Evolutionary conservation across 306 rosid species (phyloP), one percentile per base, ranked within the genome.

Genomic region (Medicago ruthenica): DNA sequence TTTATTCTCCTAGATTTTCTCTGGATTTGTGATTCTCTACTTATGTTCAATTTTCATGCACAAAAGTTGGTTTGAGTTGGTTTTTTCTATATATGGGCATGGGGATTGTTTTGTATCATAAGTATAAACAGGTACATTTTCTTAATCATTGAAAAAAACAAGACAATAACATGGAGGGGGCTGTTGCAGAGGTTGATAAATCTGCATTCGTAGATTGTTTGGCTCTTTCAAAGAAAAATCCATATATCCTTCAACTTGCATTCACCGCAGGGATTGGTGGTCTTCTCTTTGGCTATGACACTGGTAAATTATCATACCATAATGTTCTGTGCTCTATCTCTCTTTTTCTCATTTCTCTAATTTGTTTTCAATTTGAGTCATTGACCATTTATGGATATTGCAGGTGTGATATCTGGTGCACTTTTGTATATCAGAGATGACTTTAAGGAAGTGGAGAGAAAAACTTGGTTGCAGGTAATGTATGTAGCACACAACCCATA

Each of bases 331-430:
- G 17, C 17, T 5, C 53, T 12, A 0, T 4, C 17, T 12, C 8
- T 4, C 17, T 47, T 5, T 47, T 47, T 14, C 16, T 14, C 18
- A 47, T 47, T 47, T 47, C 2, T 13, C 18, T 60, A 34, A 34
- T 34, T 34, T 34, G 7, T 34, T 34, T 34, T 34, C 7, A 34
- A 4, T 34, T 34, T 34, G 37, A 34, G 37, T 34, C 14, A 9
- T 41, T 42, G 14, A 42, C 10, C 14, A 42, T 12, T 42, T 42
- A 42, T 10, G 47, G 13, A 10, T 42, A 42, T 42, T 81, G 66
- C 81, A 81, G 90, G 90, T 34, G 88, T 86, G 41, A 81, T 82
- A 75, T 85, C 88, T 40, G 89, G 92, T 59, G 88, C 92, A 51
- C 85, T 85, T 73, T 64, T 83, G 10, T 87, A 87, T 64, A 87